Conservation (phyloP, 768 basidiomycete species). For the Dictyophora rubrovolvata region DNA sequence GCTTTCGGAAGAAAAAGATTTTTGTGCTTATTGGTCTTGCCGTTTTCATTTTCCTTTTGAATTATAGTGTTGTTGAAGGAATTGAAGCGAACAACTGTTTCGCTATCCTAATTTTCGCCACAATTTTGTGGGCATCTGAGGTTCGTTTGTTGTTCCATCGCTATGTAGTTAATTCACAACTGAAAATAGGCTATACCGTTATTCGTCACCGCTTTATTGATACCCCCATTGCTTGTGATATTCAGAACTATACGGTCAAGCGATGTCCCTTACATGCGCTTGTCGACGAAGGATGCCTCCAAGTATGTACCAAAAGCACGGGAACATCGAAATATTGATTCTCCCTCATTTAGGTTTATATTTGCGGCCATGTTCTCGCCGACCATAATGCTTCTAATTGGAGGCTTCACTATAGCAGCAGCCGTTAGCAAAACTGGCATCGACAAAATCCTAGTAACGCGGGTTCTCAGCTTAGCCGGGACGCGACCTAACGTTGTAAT, state of each 20-base stretch:
- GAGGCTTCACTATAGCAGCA: slow-evolving; percentile 95
- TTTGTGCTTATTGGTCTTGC: slow-evolving; percentile 46
- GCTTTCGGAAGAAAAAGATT: slow-evolving; percentile 46
- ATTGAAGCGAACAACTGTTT: slow-evolving; percentile 80
- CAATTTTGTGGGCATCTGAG: slow-evolving; percentile 95
- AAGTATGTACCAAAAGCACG: slow-evolving; percentile 39
- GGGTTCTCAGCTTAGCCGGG: slow-evolving; percentile 84
- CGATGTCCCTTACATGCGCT: slow-evolving; percentile 35
- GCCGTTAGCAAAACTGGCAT: slow-evolving; percentile 93
- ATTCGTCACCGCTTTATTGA: slow-evolving; percentile 89
- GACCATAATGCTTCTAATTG: slow-evolving; percentile 96
- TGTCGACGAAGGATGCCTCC: slow-evolving; percentile 64
- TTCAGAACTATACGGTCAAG: slow-evolving; percentile 63
- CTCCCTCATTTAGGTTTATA: slow-evolving; percentile 47
- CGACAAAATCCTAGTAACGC: slow-evolving; percentile 83
- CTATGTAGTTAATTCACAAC: not conserved
- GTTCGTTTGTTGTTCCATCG: slow-evolving; percentile 32
- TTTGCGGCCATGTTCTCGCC: slow-evolving; percentile 96
- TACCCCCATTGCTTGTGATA: slow-evolving; percentile 83
- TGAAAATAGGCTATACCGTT: slow-evolving; percentile 76
- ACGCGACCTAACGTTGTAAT: slow-evolving; percentile 78
- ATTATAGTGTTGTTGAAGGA: slow-evolving; percentile 46
- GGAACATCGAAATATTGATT: not conserved
- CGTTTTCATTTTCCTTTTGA: slow-evolving; percentile 53
- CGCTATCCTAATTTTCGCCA: slow-evolving; percentile 81